Base-by-base conservation (phyloP, 352 stramenopile species). In the Pythium apleroticum region DNA sequence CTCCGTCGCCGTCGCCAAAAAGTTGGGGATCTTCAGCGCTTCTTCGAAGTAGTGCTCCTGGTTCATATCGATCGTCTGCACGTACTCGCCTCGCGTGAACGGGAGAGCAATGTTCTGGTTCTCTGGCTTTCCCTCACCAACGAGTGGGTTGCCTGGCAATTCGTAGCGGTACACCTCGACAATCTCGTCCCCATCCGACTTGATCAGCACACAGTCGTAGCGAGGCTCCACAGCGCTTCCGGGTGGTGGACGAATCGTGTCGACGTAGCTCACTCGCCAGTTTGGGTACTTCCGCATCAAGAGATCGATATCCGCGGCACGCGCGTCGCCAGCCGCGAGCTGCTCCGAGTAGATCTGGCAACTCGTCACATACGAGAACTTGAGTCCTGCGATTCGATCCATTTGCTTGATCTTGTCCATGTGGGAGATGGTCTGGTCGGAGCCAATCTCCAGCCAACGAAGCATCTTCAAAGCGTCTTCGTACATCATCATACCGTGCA, bases 261-360 rank as follows among this genome's bases (percentile, higher is more conserved):
- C 86, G 11, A 97, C 84, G 65, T 97, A 97, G 37, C 85, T 93
- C 49, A 97, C 89, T 43, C 89, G 90, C 73, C 86, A 92, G 72
- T 98, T 98, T 24, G 96, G 96, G 78, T 98, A 98, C 60, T 97
- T 95, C 19, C 96, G 90, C 89, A 99, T 97, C 2, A 99, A 80
- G 25, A 98, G 74, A 56, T 99, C 97, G 65, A 99, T 99, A 71
- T 99, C 97, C 9, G 98, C 92, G 28, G 88, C 86, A 20, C 84
- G 81, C 1, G 74, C 74, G 53, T 96, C 86, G 39, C 84, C 82
- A 7, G 74, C 61, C 15, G 84, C 84, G 30, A 92, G 75, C 55
- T 95, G 85, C 52, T 95, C 80, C 11, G 84, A 88, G 68, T 96
- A 96, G 52, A 95, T 93, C 69, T 96, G 88, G 60, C 88, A 96